phyloP scores from a whole-genome alignment of 495 filamentous ascomycete species.

The Daldinia decipiens region DNA sequence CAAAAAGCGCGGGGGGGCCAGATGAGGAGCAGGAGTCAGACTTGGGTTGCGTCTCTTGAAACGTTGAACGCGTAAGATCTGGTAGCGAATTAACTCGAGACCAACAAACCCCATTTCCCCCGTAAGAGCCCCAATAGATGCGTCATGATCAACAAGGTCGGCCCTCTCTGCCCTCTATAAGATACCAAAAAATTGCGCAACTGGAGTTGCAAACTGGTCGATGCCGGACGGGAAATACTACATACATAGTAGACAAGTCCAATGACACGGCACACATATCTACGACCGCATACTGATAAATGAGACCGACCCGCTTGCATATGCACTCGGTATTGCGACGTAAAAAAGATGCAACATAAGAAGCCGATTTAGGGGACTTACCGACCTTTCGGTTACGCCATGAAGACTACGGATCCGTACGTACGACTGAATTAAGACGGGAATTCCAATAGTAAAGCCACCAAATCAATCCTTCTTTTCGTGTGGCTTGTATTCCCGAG shows the following conservation, averaged over 20 bases:
- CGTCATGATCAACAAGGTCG: conserved; percentile 36
- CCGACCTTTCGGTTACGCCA: conserved; percentile 28
- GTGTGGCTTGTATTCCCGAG: neutral
- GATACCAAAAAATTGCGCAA: conserved; percentile 36
- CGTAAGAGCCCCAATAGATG: conserved; percentile 26
- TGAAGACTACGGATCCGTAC: conserved; percentile 3
- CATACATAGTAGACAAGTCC: conserved; percentile 22
- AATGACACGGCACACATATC: conserved; percentile 19
- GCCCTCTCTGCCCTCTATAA: conserved; percentile 23
- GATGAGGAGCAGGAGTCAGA: conserved; percentile 28
- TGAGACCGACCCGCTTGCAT: conserved; percentile 28
- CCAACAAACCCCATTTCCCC: conserved; percentile 31
- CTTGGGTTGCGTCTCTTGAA: conserved; percentile 41
- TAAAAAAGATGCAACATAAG: conserved; percentile 33
- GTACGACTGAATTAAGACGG: neutral
- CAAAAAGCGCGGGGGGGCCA: conserved; percentile 24
- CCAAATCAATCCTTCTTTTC: neutral
- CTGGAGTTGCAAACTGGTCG: conserved; percentile 29
- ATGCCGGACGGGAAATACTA: conserved; percentile 20
- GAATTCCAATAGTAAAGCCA: neutral
- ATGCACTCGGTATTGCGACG: conserved; percentile 23
- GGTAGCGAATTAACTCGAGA: conserved; percentile 34
- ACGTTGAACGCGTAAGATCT: conserved; percentile 44
- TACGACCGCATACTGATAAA: conserved; percentile 12
- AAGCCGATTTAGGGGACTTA: conserved; percentile 31